Conservation (phyloP, 768 basidiomycete genomes). For the Mycena galericulata region DNA sequence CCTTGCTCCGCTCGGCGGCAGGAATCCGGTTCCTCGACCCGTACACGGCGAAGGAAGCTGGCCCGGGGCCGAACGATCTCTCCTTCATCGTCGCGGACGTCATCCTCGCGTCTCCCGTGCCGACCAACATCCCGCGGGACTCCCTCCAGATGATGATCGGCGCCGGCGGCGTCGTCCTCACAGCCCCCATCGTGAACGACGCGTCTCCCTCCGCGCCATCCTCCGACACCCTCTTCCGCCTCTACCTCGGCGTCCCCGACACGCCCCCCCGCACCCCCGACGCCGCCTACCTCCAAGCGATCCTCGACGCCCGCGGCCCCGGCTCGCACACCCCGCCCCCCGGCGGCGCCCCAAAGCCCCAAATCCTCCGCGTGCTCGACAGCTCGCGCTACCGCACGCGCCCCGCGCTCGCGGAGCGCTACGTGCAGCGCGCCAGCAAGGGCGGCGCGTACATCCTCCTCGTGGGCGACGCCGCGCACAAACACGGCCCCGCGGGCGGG, state of each 20-base stretch:
- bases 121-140: slow-evolving; percentile 5
- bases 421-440: slow-evolving; percentile 18
- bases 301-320: slow-evolving; percentile 25
- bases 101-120: slow-evolving; percentile 2
- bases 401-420: slow-evolving; percentile 49
- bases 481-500: slow-evolving; percentile 49
- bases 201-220: too few relatives aligned
- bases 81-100: too few relatives aligned
- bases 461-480: slow-evolving; percentile 56
- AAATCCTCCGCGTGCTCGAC: slow-evolving; percentile 45
- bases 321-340: slow-evolving; percentile 17
- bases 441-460: slow-evolving; percentile 35
- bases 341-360: neutral
- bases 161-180: slow-evolving; percentile 16
- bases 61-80: too few relatives aligned
- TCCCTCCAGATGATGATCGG: slow-evolving; percentile 22
- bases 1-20: slow-evolving; percentile 44
- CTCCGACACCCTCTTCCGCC: slow-evolving; percentile 7
- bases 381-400: slow-evolving; percentile 53
- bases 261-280: too few relatives aligned
- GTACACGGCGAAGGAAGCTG: too few relatives aligned
- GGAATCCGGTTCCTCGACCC: slow-evolving; percentile 15
- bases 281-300: slow-evolving; percentile 28
- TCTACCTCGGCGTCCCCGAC: slow-evolving; percentile 29
- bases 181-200: slow-evolving; percentile 9